Conservation (phyloP, 352 stramenopile species). For the Pythium phragmiticola region DNA sequence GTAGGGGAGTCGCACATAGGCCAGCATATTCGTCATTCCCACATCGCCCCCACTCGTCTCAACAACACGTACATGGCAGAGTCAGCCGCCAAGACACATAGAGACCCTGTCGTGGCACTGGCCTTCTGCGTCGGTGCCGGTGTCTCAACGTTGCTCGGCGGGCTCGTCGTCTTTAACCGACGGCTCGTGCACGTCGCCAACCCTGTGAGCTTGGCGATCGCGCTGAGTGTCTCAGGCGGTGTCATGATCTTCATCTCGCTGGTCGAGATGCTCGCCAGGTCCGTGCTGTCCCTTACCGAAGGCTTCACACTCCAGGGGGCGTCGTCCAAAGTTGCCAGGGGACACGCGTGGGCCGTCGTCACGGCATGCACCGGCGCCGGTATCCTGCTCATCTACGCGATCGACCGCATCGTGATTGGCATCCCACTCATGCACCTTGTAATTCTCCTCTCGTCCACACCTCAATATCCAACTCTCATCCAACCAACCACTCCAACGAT, state of each 20-base stretch:
- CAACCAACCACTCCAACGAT: no score
- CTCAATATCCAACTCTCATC: no score
- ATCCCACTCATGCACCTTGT: no score
- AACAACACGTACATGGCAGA: no score
- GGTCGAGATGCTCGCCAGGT: conserved; percentile 55
- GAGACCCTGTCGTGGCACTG: conserved; percentile 20
- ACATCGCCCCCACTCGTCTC: no score
- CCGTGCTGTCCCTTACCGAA: conserved; percentile 33
- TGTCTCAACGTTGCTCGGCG: conserved; percentile 47
- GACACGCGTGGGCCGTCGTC: conserved; percentile 71
- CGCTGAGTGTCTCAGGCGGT: conserved; percentile 60
- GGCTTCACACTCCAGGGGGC: conserved; percentile 22
- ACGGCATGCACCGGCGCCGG: conserved; percentile 88
- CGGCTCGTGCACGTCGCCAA: conserved; percentile 43
- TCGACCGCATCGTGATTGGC: conserved; percentile 37
- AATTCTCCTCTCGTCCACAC: no score
- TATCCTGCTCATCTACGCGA: conserved; percentile 57
- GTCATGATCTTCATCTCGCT: conserved; percentile 85
- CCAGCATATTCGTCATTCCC: no score
- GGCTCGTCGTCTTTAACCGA: conserved; percentile 45
- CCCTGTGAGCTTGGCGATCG: conserved; percentile 74
- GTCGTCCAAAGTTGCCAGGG: conserved; percentile 11
- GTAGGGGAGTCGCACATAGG: no score
- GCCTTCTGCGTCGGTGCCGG: conserved; percentile 43
- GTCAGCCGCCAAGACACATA: no score